Evolutionary conservation across 805 yeast genomes (phyloP).

Genomic region (Allodekkera sacchari): DNA sequence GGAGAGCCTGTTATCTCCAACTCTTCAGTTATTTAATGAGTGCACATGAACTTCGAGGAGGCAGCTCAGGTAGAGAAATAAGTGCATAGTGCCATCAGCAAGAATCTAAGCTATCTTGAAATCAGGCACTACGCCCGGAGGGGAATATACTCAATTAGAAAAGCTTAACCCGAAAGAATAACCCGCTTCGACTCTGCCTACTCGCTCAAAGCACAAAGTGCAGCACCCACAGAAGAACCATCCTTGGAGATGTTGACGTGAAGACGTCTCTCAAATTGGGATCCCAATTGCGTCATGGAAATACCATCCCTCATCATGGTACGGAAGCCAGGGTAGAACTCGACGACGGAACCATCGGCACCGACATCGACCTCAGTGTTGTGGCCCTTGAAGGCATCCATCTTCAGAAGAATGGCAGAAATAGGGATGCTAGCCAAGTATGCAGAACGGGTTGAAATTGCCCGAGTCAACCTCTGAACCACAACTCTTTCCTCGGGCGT

Average conservation of each 20-base stretch:
- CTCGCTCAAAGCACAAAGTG: constrained; percentile 63
- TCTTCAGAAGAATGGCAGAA: constrained; percentile 67
- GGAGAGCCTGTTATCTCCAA: no score
- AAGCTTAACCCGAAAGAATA: no score
- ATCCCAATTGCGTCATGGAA: constrained; percentile 58
- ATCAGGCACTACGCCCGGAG: no score
- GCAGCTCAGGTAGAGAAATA: no score
- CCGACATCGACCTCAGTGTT: constrained; percentile 79
- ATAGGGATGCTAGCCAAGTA: constrained; percentile 81
- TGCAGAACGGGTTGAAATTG: constrained; percentile 86
- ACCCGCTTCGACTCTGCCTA: no score
- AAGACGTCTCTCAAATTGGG: constrained; percentile 66
- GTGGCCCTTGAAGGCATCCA: constrained; percentile 60
- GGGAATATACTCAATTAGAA: no score
- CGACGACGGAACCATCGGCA: constrained; percentile 91
- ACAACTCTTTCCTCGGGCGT: constrained; percentile 62
- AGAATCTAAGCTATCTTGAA: no score
- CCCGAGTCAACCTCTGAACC: constrained; percentile 65
- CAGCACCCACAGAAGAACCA: constrained; percentile 97
- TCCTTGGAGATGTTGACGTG: constrained; percentile 82
- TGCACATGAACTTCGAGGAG: no score
- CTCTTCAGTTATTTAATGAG: no score
- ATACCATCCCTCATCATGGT: constrained; percentile 74
- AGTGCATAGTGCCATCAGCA: no score
- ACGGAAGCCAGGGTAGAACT: constrained; percentile 86